Evolutionary conservation across 2,329 filamentous ascomycete genomes (phyloP), one percentile per base, ranked within the genome.

Genomic region (Exophiala oligosperma): DNA sequence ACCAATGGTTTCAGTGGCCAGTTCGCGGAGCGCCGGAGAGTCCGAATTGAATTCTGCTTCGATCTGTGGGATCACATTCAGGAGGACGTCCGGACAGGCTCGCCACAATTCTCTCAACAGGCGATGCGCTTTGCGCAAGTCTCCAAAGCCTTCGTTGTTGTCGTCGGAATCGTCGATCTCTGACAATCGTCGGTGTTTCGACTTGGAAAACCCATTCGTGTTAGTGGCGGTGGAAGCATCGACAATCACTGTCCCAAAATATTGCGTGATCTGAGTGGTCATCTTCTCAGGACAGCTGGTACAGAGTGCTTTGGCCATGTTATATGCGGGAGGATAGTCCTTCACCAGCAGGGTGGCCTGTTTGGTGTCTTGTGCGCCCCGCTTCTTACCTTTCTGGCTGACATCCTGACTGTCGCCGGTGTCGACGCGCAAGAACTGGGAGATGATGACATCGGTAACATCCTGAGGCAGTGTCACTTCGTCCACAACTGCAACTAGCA

Each of bases 211-310:
- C 3, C 83, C 84, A 40, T 60, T 56, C n/a, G 49, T 48, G 3
- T 51, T 52, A 12, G 56, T 44, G 6, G 61, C 54, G 14, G 57
- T 52, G 38, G 87, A 92, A 2, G 92, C 90, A 70, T 97, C 92
- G 61, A 97, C 86, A 57, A 99, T 95, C 52, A 97, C 92, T 56
- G 96, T 92, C 74, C 92, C 96, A 72, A 99, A 99, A 73, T 97
- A 99, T 69, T 96, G 92, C 65, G 91, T 93, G 56, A 97, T 88
- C 66, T 95, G 91, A 61, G 92, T 88, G 1, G 91, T 88, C 93
- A 99, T 97, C 74, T 95, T 95, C 66, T 97, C 93, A 0, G 90
- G 86, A 66, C 88, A 95, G 17, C 84, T 84, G 68, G 92, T 94
- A 77, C 94, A 99, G 46, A 99, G 87, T 2, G 90, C 90, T 74